phyloP scores from a whole-genome alignment of 306 rosid species.

The Vigna mungo region DNA sequence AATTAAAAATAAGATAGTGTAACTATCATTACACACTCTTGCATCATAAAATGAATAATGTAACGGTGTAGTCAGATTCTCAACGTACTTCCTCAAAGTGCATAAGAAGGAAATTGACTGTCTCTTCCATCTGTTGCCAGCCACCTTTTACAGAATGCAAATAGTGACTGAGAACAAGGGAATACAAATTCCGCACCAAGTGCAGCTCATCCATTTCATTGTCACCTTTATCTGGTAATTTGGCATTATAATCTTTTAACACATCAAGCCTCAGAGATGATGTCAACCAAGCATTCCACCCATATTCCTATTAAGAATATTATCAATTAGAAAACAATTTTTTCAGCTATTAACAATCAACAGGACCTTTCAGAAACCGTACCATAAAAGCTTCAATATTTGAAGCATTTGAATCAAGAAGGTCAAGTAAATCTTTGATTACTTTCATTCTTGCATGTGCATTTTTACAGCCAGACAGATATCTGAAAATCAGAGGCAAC shows the following conservation, averaged over 20 bases:
- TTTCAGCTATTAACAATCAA: slow-evolving; percentile 38
- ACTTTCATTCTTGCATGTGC: slow-evolving; percentile 69
- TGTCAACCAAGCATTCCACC: slow-evolving; percentile 93
- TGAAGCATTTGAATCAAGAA: slow-evolving; percentile 92
- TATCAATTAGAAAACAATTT: slow-evolving; percentile 39
- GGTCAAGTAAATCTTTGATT: slow-evolving; percentile 84
- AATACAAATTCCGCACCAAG: slow-evolving; percentile 72
- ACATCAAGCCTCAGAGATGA: slow-evolving; percentile 79
- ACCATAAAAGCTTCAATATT: slow-evolving; percentile 99
- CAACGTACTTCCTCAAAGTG: slow-evolving; percentile 73
- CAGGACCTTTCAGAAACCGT: slow-evolving; percentile 34
- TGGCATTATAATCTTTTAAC: slow-evolving; percentile 61
- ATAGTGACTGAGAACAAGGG: slow-evolving; percentile 81
- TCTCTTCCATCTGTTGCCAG: slow-evolving; percentile 97
- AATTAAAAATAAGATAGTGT: not conserved
- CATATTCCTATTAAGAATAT: slow-evolving; percentile 73
- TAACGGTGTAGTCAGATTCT: slow-evolving; percentile 40
- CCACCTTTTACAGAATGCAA: slow-evolving; percentile 90
- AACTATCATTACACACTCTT: slow-evolving; percentile 34
- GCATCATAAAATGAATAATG: slow-evolving; percentile 36
- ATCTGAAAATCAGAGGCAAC: slow-evolving; percentile 84
- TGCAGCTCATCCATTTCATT: slow-evolving; percentile 64
- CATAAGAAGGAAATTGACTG: slow-evolving; percentile 72
- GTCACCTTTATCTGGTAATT: slow-evolving; percentile 54
- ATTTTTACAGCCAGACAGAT: slow-evolving; percentile 81